Base-by-base conservation (phyloP, 1,284 basidiomycete genomes). In the Grifola frondosa region DNA sequence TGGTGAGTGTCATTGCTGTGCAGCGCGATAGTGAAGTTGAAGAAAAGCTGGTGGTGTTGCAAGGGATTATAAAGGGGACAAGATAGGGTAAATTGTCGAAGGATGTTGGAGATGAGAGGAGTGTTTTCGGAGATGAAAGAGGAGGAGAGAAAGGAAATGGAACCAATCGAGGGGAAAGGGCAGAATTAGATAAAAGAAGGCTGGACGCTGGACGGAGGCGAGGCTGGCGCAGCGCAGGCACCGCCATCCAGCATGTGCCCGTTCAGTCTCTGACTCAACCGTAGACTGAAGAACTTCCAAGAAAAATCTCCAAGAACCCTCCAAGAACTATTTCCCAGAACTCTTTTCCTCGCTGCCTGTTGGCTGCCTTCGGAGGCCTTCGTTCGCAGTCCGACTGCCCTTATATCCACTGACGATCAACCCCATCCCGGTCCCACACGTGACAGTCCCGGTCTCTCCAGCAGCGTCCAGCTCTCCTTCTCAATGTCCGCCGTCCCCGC, bases 1-100 rank as follows among this genome's bases (percentile, higher is more conserved):
- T 20, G 60, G 49, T 31, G 42, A 62, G 56, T 31, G 60, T 54
- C 61, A 63, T 61, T 44, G 47, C 39, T 34, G 42, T 13, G 42
- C 11, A 21, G 17, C 17, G 31, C 10, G 22, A 24, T 33, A 11
- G 30, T 20, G 21, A 15, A 35, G 37, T 24, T 22, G 35, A 12
- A 11, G 39, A 40, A 24, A 19, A 21, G n/a, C 30, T 17, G 30
- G 19, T 15, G 8, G 30, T 6, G 7, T 13, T 31, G n/a, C 12
- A 39, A 25, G 29, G n/a, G 37, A 37, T 37, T 35, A 48, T 35
- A 41, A 21, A 26, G 31, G 7, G 37, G 12, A 21, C 19, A 16
- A 23, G 30, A 34, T 16, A 16, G 36, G 24, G 37, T 12, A 23
- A 44, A 23, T 30, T 32, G 32, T 38, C 30, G 16, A 21, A 32